Conservation (phyloP, 805 yeast genomes). For the Debaryomyces tyrocola region DNA sequence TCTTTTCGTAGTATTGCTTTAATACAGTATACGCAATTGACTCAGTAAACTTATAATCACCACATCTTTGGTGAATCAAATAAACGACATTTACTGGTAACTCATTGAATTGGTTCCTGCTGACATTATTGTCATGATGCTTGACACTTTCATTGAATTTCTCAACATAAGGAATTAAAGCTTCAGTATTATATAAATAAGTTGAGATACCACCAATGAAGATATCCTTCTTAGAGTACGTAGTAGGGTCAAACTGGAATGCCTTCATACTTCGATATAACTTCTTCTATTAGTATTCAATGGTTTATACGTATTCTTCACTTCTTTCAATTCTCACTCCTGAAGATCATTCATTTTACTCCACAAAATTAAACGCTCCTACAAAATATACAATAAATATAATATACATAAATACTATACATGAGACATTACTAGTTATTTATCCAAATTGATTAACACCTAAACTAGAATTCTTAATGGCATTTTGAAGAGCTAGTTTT, state of each 20-base stretch:
- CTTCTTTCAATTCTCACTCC: neutral
- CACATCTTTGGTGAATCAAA: slow-evolving; percentile 48
- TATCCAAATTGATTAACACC: neutral
- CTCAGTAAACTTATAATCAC: slow-evolving; percentile 37
- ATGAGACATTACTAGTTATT: no score
- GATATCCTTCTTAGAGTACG: slow-evolving; percentile 11
- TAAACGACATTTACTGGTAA: slow-evolving; percentile 42
- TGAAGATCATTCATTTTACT: neutral
- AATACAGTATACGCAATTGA: slow-evolving; percentile 39
- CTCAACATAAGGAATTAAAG: slow-evolving; percentile 25
- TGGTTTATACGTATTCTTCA: no score
- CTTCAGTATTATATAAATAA: slow-evolving; percentile 42
- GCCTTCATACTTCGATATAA: slow-evolving; percentile 9
- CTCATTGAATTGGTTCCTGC: slow-evolving; percentile 9
- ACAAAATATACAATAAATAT: no score
- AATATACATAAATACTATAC: no score
- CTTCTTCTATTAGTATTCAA: no score
- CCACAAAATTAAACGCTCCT: neutral
- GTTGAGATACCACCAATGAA: slow-evolving; percentile 47
- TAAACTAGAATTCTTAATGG: slow-evolving; percentile 10
- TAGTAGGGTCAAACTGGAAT: slow-evolving; percentile 15
- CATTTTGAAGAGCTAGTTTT: slow-evolving; percentile 19
- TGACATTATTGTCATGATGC: neutral
- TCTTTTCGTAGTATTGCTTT: slow-evolving; percentile 22
- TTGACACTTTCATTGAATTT: slow-evolving; percentile 10